phyloP scores from a whole-genome alignment of 2,329 filamentous ascomycete species.

The Paracoccidioides brasiliensis region DNA sequence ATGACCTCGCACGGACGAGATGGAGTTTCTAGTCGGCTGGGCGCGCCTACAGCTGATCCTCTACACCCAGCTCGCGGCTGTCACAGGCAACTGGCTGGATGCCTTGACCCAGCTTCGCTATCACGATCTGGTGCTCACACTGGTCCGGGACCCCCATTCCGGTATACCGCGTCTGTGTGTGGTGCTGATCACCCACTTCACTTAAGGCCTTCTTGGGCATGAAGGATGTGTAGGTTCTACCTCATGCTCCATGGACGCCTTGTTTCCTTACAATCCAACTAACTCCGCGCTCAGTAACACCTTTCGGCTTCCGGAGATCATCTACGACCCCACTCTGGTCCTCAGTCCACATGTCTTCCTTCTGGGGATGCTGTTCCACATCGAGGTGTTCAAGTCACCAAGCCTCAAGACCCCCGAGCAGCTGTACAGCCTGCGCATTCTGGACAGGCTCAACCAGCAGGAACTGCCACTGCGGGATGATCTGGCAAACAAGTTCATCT shows the following conservation, averaged over 20 bases:
- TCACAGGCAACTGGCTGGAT: slow-evolving; percentile 11
- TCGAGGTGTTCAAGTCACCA: slow-evolving; percentile 8
- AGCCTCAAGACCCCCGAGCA: slow-evolving; percentile 7
- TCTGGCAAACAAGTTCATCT: slow-evolving; percentile 9
- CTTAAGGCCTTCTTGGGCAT: slow-evolving; percentile 8
- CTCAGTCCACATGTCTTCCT: slow-evolving; percentile 11
- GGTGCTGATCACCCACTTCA: slow-evolving; percentile 6
- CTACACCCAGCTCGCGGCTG: slow-evolving; percentile 9
- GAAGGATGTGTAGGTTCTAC: slow-evolving; percentile 7
- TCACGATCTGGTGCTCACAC: slow-evolving; percentile 9
- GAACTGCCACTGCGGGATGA: slow-evolving; percentile 3
- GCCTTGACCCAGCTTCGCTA: slow-evolving; percentile 11
- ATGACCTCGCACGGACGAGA: slow-evolving; percentile 12
- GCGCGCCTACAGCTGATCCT: slow-evolving; percentile 12
- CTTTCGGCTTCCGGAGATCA: slow-evolving; percentile 13
- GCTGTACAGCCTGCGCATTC: slow-evolving; percentile 9
- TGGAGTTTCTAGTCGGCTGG: slow-evolving; percentile 10
- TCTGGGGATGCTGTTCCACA: slow-evolving; percentile 11
- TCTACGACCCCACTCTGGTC: slow-evolving; percentile 13
- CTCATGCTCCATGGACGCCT: not conserved
- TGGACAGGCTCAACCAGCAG: slow-evolving; percentile 8
- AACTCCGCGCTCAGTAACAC: slow-evolving; percentile 10
- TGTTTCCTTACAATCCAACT: not conserved
- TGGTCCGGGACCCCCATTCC: not conserved
- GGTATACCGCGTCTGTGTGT: slow-evolving; percentile 2